A percentile compares a stretch with the other conserved stretches of the same genome.
phyloP scores from a whole-genome alignment of 2,329 filamentous ascomycete species.

The Pseudodiploospora longispora region DNA sequence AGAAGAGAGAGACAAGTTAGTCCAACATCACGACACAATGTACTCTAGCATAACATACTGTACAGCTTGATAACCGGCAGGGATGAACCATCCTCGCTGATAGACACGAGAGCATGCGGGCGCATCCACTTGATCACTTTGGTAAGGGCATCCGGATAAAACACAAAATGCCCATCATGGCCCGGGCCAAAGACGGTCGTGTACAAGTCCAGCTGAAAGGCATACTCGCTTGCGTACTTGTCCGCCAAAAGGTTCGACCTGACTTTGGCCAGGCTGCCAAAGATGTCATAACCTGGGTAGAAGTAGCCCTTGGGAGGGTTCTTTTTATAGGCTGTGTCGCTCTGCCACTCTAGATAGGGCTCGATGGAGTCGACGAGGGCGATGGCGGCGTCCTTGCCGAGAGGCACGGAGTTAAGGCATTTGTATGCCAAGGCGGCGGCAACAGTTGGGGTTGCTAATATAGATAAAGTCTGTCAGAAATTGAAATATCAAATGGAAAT shows the following conservation, averaged over 20 bases:
- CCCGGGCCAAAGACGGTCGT: slow-evolving; percentile 37
- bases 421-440: slow-evolving; percentile 27
- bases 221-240: slow-evolving; percentile 43
- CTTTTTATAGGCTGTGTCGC: slow-evolving; percentile 38
- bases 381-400: slow-evolving; percentile 24
- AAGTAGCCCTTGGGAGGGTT: slow-evolving; percentile 43
- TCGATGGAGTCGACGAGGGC: slow-evolving; percentile 29
- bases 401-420: slow-evolving; percentile 31
- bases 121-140: slow-evolving; percentile 10
- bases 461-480: no score
- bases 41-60: slow-evolving; percentile 8
- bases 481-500: no score
- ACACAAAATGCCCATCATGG: slow-evolving; percentile 56
- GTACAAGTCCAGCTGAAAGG: slow-evolving; percentile 47
- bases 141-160: slow-evolving; percentile 10
- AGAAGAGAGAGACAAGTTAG: neutral
- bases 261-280: slow-evolving; percentile 37
- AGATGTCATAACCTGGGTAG: slow-evolving; percentile 39
- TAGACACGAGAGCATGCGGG: slow-evolving; percentile 29
- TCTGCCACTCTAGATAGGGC: slow-evolving; percentile 40
- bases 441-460: slow-evolving; percentile 22
- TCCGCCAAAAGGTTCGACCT: slow-evolving; percentile 30
- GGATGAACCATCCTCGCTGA: slow-evolving; percentile 22
- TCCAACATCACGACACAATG: neutral
- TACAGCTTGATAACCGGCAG: slow-evolving; percentile 15